These are phyloP conservation scores for Coix lacrymajobi DNA, from an alignment of 176 grass and related monocot genomes.

Conservation along the genomic window DNA sequence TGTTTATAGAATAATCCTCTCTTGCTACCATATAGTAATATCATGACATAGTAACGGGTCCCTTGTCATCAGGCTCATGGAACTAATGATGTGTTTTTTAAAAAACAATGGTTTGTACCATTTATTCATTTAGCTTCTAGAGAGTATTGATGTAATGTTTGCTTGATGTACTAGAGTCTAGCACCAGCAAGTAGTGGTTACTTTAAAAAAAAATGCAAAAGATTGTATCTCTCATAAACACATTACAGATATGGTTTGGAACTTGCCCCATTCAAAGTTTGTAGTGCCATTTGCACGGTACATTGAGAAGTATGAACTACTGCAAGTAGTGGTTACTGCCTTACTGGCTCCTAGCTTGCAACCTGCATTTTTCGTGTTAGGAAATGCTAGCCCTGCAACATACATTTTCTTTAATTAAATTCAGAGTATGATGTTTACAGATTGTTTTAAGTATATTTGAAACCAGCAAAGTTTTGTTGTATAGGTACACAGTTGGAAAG, in stretches of 20 bases:
- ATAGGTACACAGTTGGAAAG: slow-evolving; percentile 98
- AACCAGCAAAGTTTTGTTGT: background rate
- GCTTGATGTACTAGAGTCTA: background rate
- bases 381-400: background rate
- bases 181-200: background rate
- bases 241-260: background rate
- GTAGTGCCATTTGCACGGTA: background rate
- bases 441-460: background rate
- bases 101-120: background rate
- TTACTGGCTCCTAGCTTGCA: background rate
- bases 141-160: background rate
- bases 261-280: background rate
- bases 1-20: slow-evolving; percentile 10
- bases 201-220: background rate
- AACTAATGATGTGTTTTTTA: background rate
- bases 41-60: background rate
- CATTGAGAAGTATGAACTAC: background rate
- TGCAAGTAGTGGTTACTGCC: background rate
- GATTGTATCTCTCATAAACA: background rate
- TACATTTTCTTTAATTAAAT: background rate
- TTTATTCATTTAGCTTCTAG: background rate
- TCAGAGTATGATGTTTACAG: background rate
- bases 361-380: background rate
- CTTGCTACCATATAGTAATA: background rate
- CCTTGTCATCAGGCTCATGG: background rate